These are phyloP conservation scores for Penicillium hordei DNA, from an alignment of 2,329 filamentous ascomycete genomes.

Conservation along the genomic window DNA sequence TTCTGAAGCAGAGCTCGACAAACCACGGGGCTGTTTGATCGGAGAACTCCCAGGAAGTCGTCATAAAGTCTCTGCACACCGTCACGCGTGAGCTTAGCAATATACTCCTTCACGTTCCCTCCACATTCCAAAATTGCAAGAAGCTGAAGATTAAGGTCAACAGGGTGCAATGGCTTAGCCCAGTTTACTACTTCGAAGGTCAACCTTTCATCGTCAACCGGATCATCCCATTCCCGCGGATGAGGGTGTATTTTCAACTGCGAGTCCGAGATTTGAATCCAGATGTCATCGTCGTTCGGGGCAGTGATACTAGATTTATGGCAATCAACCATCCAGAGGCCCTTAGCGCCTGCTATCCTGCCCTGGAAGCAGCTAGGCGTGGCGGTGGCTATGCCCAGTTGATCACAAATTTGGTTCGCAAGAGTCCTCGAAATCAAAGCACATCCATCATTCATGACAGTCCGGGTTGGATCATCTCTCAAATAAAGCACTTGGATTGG, in stretches of 20 bases:
- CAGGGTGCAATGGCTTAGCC: slow-evolving; percentile 45
- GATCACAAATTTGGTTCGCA: slow-evolving; percentile 48
- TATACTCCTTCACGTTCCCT: slow-evolving; percentile 43
- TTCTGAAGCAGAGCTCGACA: slow-evolving; percentile 41
- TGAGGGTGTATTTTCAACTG: slow-evolving; percentile 58
- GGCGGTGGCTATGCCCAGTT: slow-evolving; percentile 40
- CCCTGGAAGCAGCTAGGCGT: slow-evolving; percentile 57
- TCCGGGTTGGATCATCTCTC: slow-evolving; percentile 26
- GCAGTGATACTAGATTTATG: slow-evolving; percentile 29
- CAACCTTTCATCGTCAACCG: slow-evolving; percentile 46
- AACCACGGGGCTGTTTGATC: slow-evolving; percentile 31
- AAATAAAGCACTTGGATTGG: slow-evolving; percentile 40
- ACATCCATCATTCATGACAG: slow-evolving; percentile 56
- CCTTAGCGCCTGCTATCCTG: slow-evolving; percentile 61
- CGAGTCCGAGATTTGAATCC: slow-evolving; percentile 58
- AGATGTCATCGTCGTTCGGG: slow-evolving; percentile 36
- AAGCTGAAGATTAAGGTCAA: slow-evolving; percentile 55
- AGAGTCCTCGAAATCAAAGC: slow-evolving; percentile 54
- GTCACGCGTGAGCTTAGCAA: slow-evolving; percentile 46
- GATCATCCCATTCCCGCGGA: slow-evolving; percentile 33
- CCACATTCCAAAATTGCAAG: slow-evolving; percentile 57
- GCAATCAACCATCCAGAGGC: slow-evolving; percentile 58
- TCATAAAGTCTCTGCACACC: slow-evolving; percentile 38
- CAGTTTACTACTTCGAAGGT: slow-evolving; percentile 58
- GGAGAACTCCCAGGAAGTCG: slow-evolving; percentile 40